Evolutionary conservation across 2,329 filamentous ascomycete genomes (phyloP).

Genomic region (Mycosphaerella sp.): DNA sequence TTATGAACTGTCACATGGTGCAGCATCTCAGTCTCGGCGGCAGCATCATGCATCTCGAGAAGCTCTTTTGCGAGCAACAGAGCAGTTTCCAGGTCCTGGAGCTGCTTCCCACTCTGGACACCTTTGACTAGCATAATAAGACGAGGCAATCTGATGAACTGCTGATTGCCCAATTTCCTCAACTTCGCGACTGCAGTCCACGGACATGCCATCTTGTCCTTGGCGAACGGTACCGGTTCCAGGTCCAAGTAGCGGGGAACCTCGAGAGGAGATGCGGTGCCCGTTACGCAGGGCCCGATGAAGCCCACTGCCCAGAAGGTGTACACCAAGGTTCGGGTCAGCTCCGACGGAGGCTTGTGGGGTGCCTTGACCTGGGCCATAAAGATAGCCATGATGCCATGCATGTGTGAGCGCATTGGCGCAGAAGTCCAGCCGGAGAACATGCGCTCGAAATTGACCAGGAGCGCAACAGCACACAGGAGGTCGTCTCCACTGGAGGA

Average conservation of each 20-base stretch:
- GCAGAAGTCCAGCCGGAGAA: conserved; percentile 18
- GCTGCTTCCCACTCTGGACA: conserved; percentile 3
- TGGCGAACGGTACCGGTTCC: conserved; percentile 14
- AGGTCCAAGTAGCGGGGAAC: conserved; percentile 12
- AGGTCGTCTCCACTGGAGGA: conserved; percentile 12
- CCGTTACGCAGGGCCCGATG: conserved; percentile 19
- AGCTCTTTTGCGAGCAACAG: conserved; percentile 13
- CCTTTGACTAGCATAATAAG: conserved; percentile 14
- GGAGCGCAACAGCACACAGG: conserved; percentile 12
- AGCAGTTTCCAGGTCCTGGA: conserved; percentile 6
- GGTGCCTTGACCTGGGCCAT: conserved; percentile 8
- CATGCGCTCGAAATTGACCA: conserved; percentile 18
- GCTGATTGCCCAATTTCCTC: conserved; percentile 17
- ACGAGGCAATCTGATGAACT: conserved; percentile 17
- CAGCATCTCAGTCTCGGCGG: conserved; percentile 15
- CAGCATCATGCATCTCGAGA: conserved; percentile 10
- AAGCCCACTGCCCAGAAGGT: conserved; percentile 18
- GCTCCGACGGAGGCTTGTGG: conserved; percentile 10
- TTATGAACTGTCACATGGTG: conserved; percentile 17
- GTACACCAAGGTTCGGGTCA: conserved; percentile 15
- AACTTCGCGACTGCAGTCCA: conserved; percentile 5
- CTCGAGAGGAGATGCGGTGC: conserved; percentile 15
- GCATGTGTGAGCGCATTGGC: conserved; percentile 18
- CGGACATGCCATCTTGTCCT: conserved; percentile 10
- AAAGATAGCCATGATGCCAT: conserved; percentile 16